A percentile compares a stretch with the other conserved stretches of the same genome.
Evolutionary conservation across 2,329 filamentous ascomycete species (phyloP).

Genomic region (Alternaria conjuncta): DNA sequence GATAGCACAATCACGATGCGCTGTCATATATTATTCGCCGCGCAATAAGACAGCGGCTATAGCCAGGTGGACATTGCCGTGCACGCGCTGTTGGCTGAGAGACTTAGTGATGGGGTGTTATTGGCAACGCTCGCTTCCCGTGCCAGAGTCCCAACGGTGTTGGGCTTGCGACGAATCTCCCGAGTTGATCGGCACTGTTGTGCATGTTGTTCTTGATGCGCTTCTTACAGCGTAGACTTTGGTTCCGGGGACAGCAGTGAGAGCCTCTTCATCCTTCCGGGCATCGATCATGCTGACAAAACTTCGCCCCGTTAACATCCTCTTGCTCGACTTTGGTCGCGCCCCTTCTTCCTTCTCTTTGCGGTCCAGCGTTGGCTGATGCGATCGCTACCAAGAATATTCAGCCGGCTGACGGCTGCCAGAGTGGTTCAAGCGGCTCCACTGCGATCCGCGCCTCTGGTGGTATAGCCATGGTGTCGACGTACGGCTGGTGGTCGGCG

Average conservation of each 20-base stretch:
- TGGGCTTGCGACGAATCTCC: background rate
- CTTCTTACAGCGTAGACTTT: background rate
- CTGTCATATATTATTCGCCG: constrained; percentile 7
- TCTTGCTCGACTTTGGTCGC: background rate
- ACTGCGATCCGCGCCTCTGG: background rate
- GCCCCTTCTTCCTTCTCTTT: background rate
- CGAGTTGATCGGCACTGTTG: background rate
- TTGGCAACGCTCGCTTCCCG: constrained; percentile 2
- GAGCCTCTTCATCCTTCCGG: background rate
- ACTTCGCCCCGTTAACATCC: background rate
- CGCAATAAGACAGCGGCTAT: constrained; percentile 9
- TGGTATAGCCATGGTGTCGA: background rate
- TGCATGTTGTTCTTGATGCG: background rate
- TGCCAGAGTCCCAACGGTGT: background rate
- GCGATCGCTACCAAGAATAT: background rate
- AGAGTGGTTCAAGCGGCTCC: background rate
- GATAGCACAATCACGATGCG: constrained; percentile 9
- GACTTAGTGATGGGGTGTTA: constrained; percentile 1
- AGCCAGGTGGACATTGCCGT: constrained; percentile 3
- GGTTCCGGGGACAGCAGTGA: background rate
- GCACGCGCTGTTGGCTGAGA: constrained; percentile 3
- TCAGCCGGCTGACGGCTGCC: background rate
- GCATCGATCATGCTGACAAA: background rate
- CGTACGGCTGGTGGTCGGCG: background rate
- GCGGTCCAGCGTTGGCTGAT: background rate